Evolutionary conservation across 2,329 filamentous ascomycete species (phyloP).

Genomic region (Cladosporium sp.): DNA sequence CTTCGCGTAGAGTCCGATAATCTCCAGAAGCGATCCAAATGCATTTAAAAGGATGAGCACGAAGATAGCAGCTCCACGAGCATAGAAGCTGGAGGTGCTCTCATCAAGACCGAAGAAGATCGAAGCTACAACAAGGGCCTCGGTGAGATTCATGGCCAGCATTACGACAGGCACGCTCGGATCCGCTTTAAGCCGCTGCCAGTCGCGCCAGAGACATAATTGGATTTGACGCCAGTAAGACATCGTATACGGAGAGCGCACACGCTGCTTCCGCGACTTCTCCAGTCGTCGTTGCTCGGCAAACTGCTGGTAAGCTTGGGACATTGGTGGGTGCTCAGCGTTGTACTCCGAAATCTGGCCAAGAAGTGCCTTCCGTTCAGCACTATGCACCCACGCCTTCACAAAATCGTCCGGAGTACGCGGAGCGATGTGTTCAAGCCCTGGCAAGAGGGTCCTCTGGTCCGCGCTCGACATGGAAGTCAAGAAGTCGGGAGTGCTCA

Average conservation of each 20-base stretch:
- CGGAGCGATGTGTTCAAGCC: slow-evolving; percentile 60
- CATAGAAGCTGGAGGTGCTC: slow-evolving; percentile 68
- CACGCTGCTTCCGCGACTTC: slow-evolving; percentile 48
- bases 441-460: slow-evolving; percentile 55
- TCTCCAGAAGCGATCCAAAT: slow-evolving; percentile 65
- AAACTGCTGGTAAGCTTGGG: slow-evolving; percentile 45
- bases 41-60: slow-evolving; percentile 81
- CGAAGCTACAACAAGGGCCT: slow-evolving; percentile 71
- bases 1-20: slow-evolving; percentile 78
- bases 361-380: slow-evolving; percentile 42
- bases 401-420: slow-evolving; percentile 68
- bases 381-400: slow-evolving; percentile 45
- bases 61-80: slow-evolving; percentile 73
- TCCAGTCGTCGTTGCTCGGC: slow-evolving; percentile 41
- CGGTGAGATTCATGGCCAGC: slow-evolving; percentile 66
- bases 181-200: slow-evolving; percentile 70
- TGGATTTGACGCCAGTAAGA: slow-evolving; percentile 70
- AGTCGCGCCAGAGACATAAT: slow-evolving; percentile 76
- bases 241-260: slow-evolving; percentile 74
- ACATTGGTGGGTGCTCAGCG: slow-evolving; percentile 45
- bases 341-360: slow-evolving; percentile 53
- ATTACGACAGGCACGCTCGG: slow-evolving; percentile 67
- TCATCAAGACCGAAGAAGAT: slow-evolving; percentile 72
- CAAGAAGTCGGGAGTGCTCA: slow-evolving; percentile 76
- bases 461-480: slow-evolving; percentile 64